phyloP scores from a whole-genome alignment of 192 early-diverging fungal genomes.

The Coemansia sp. region DNA sequence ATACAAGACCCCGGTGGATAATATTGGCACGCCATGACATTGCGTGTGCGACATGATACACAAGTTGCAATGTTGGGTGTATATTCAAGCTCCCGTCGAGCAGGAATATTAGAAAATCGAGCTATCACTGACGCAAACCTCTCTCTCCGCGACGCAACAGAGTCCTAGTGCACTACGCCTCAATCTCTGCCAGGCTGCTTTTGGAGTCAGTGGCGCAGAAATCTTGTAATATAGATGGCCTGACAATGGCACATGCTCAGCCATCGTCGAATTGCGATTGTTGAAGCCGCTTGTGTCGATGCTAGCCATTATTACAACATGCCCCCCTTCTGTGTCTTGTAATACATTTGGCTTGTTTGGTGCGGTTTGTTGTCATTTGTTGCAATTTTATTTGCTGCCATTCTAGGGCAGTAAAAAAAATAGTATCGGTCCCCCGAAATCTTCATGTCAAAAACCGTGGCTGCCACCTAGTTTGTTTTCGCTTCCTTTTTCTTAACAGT shows the following conservation, averaged over 20 bases:
- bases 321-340: background rate
- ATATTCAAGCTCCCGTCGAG: background rate
- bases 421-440: background rate
- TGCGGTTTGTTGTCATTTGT: constrained; percentile 1
- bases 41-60: background rate
- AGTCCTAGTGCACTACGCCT: background rate
- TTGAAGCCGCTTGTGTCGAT: background rate
- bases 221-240: background rate
- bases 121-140: background rate
- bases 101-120: background rate
- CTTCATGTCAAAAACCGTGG: background rate
- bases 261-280: constrained; percentile 1
- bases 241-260: constrained; percentile 2
- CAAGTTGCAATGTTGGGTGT: background rate
- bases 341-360: constrained; percentile 1
- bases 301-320: background rate
- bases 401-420: background rate
- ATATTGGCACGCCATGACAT: background rate
- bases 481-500: background rate
- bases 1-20: background rate
- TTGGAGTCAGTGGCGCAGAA: background rate
- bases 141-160: background rate
- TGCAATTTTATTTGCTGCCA: constrained; percentile 8
- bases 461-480: background rate
- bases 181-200: background rate